Evolutionary conservation across 1,139 yeast genomes (phyloP).

Genomic region (Lodderomyces pseudojiufengensis): DNA sequence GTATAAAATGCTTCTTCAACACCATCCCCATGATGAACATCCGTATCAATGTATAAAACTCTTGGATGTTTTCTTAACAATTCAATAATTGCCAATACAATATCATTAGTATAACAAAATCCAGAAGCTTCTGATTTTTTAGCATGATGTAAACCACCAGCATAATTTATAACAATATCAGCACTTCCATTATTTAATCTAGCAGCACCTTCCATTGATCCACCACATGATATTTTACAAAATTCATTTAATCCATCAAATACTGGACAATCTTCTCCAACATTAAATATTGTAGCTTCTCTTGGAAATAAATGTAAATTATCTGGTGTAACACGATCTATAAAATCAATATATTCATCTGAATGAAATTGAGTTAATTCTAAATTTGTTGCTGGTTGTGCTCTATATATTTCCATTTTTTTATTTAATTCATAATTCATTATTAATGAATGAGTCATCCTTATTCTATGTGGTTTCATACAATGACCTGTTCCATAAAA

Average conservation of each 20-base stretch:
- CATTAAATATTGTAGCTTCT: slow-evolving; percentile 92
- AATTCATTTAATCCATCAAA: slow-evolving; percentile 93
- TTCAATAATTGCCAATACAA: slow-evolving; percentile 82
- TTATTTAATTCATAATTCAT: slow-evolving; percentile 97
- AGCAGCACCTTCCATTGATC: slow-evolving; percentile 88
- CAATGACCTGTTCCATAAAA: slow-evolving; percentile 99
- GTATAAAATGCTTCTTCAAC: slow-evolving; percentile 97
- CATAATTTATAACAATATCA: slow-evolving; percentile 95
- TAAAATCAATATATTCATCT: slow-evolving; percentile 92
- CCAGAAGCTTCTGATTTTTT: slow-evolving; percentile 94
- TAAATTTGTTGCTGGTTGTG: slow-evolving; percentile 96
- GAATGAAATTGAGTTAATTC: slow-evolving; percentile 99
- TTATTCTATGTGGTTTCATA: slow-evolving; percentile 96
- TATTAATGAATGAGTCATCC: slow-evolving; percentile 96
- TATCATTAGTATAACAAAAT: slow-evolving; percentile 92
- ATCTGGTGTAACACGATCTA: slow-evolving; percentile 92
- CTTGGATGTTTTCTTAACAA: slow-evolving; percentile 84
- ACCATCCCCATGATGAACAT: slow-evolving; percentile 97
- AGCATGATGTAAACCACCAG: slow-evolving; percentile 97
- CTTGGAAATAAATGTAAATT: slow-evolving; percentile 86
- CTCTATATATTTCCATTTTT: slow-evolving; percentile 95
- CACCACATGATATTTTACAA: slow-evolving; percentile 88
- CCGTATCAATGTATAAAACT: slow-evolving; percentile 90
- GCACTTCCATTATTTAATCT: slow-evolving; percentile 80
- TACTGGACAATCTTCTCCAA: slow-evolving; percentile 97